Conservation (phyloP, 192 early-diverging fungal genomes). For the Allomyces javanicus region DNA sequence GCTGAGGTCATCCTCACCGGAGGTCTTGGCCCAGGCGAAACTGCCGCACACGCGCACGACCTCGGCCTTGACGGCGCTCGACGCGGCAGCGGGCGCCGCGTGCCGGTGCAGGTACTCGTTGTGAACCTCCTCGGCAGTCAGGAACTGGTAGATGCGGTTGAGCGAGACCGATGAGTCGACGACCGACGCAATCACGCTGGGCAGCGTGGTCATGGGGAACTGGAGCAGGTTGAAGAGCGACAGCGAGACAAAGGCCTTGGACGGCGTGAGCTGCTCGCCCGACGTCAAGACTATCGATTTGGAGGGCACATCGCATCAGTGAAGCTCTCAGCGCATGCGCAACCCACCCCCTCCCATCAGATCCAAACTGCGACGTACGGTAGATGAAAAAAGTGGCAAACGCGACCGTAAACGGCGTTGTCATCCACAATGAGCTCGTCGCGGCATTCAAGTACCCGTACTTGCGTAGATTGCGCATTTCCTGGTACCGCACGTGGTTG, state of each 20-base stretch:
- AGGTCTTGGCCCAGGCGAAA: neutral
- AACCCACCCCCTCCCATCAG: too few species aligned
- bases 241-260: too few species aligned
- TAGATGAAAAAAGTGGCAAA: slow-evolving; percentile 69
- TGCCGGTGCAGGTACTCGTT: slow-evolving; percentile 31
- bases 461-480: slow-evolving; percentile 53
- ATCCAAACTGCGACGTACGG: too few species aligned
- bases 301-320: too few species aligned
- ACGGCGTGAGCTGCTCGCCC: too few species aligned
- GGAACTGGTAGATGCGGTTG: slow-evolving; percentile 56
- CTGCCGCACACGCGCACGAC: neutral
- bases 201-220: slow-evolving; percentile 71
- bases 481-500: slow-evolving; percentile 41
- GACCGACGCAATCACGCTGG: slow-evolving; percentile 50
- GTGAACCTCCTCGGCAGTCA: slow-evolving; percentile 65
- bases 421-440: slow-evolving; percentile 54
- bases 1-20: slow-evolving; percentile 4
- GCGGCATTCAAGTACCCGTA: slow-evolving; percentile 47
- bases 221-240: too few species aligned
- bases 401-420: slow-evolving; percentile 74
- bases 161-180: slow-evolving; percentile 72
- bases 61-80: too few species aligned
- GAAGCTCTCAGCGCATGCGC: too few species aligned
- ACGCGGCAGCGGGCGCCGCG: slow-evolving; percentile 1
- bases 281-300: too few species aligned